phyloP scores from a whole-genome alignment of 2,329 filamentous ascomycete genomes.

The Trichocomaceae sp. region DNA sequence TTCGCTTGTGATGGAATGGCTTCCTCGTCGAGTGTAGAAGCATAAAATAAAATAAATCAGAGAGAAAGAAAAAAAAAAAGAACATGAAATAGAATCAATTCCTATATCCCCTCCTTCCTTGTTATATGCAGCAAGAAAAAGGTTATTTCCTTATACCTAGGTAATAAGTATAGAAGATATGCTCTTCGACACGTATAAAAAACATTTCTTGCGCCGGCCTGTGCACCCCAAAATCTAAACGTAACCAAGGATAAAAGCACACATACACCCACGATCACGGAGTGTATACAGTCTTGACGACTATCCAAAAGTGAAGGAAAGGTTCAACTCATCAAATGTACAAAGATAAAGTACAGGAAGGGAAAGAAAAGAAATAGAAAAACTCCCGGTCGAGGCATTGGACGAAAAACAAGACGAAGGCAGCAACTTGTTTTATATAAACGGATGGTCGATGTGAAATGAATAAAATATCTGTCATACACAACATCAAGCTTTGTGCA shows the following conservation, averaged over 20 bases:
- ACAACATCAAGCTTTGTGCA: not conserved
- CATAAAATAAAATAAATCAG: not conserved
- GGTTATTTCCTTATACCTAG: not conserved
- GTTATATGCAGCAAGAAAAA: not conserved
- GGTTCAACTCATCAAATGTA: not conserved
- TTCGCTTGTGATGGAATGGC: constrained; percentile 34
- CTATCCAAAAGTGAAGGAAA: not conserved
- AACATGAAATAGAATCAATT: not conserved
- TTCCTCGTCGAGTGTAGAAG: not conserved
- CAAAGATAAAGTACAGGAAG: not conserved
- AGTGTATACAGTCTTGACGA: not conserved
- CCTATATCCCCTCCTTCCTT: not conserved
- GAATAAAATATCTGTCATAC: not conserved
- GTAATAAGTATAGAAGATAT: not conserved
- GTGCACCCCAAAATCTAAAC: constrained; percentile 1
- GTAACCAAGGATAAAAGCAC: not conserved
- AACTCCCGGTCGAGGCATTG: not conserved
- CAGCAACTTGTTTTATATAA: not conserved
- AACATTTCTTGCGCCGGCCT: constrained; percentile 1
- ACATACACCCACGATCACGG: not conserved
- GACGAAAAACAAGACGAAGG: not conserved
- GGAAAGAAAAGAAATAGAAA: not conserved
- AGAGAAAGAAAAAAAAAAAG: not conserved
- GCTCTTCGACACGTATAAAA: not conserved
- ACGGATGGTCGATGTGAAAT: not conserved